Evolutionary conservation across 2,329 filamentous ascomycete genomes (phyloP).

Genomic region (Mollisia scopiformis): DNA sequence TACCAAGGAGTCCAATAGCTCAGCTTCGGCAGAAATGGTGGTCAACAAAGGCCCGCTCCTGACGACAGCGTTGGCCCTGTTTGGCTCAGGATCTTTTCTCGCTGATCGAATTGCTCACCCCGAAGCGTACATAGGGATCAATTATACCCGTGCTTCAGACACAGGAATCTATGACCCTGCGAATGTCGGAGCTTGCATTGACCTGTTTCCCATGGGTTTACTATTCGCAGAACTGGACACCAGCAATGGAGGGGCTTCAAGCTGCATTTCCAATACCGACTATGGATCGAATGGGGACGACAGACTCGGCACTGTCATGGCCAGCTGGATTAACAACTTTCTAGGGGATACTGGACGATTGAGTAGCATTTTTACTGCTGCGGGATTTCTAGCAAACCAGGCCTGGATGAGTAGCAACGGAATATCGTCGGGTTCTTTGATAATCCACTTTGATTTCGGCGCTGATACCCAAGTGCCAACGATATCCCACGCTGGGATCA

Average conservation of each 20-base stretch:
- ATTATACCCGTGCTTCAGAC: background rate
- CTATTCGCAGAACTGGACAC: background rate
- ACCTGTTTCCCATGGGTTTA: background rate
- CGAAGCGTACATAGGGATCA: background rate
- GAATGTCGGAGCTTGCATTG: background rate
- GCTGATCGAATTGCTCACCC: background rate
- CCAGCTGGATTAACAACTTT: background rate
- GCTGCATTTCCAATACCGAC: background rate
- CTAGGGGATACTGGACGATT: background rate
- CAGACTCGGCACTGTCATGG: background rate
- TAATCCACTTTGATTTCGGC: background rate
- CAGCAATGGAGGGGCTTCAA: background rate
- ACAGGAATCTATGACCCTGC: background rate
- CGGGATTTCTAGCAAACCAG: background rate
- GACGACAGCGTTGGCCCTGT: conserved; percentile 29
- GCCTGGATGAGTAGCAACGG: background rate
- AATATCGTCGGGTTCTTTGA: background rate
- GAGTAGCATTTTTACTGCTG: background rate
- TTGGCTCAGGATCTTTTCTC: conserved; percentile 29
- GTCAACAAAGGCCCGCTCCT: conserved; percentile 23
- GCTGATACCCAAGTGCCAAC: background rate
- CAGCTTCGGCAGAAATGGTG: background rate
- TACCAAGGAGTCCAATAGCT: background rate
- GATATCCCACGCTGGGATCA: background rate
- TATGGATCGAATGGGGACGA: background rate